Evolutionary conservation across 192 early-diverging fungal genomes (phyloP).

Genomic region (Entomortierella lignicola): DNA sequence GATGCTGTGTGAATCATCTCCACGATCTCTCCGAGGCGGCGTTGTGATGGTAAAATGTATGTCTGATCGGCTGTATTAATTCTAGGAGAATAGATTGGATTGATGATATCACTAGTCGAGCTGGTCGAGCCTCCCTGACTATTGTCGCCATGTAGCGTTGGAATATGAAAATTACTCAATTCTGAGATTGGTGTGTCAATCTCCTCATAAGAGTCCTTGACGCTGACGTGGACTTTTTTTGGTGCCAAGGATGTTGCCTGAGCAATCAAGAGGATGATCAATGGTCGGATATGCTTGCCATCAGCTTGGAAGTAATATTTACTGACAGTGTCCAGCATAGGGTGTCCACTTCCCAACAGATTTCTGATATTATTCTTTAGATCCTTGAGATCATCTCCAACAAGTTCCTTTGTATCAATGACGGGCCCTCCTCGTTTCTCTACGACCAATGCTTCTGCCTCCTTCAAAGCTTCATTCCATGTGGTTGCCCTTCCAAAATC

Average conservation of each 20-base stretch:
- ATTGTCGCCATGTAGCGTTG: constrained; percentile 20
- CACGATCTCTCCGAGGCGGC: constrained; percentile 94
- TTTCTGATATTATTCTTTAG: constrained; percentile 87
- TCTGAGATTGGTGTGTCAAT: constrained; percentile 74
- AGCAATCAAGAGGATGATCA: constrained; percentile 90
- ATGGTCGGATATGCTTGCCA: constrained; percentile 92
- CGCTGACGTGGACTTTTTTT: constrained; percentile 57
- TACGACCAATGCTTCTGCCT: constrained; percentile 64
- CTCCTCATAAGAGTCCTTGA: constrained; percentile 63
- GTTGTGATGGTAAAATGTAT: constrained; percentile 85
- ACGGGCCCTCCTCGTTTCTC: constrained; percentile 55
- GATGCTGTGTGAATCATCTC: constrained; percentile 99
- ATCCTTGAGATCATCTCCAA: constrained; percentile 86
- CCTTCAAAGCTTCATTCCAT: constrained; percentile 64
- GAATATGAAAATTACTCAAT: constrained; percentile 45
- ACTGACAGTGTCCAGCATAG: constrained; percentile 88
- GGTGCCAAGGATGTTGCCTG: constrained; percentile 83
- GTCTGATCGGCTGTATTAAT: constrained; percentile 48
- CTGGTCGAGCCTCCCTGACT: background rate
- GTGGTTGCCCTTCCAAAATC: constrained; percentile 42
- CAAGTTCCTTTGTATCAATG: constrained; percentile 79
- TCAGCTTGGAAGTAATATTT: constrained; percentile 90
- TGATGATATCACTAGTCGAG: constrained; percentile 9
- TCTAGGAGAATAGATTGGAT: constrained; percentile 30
- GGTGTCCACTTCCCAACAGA: constrained; percentile 88